phyloP scores from a whole-genome alignment of 805 yeast genomes.

The Candida maltosa region DNA sequence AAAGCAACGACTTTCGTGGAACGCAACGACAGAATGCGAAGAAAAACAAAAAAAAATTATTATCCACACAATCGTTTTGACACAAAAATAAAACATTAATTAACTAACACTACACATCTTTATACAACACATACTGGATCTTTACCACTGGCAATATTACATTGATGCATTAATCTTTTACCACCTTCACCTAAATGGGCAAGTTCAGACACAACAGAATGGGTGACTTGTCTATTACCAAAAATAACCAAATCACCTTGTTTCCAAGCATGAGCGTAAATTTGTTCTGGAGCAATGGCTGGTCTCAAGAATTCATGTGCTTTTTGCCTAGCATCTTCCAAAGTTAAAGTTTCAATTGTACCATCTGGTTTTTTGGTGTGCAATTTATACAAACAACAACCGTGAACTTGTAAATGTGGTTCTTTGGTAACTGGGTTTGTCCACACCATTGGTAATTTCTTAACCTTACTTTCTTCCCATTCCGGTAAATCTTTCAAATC shows the following conservation, averaged over 20 bases:
- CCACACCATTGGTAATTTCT: conserved; percentile 85
- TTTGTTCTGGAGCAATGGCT: conserved; percentile 67
- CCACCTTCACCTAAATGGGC: conserved; percentile 38
- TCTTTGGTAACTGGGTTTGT: conserved; percentile 83
- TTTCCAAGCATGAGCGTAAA: conserved; percentile 80
- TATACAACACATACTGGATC: conserved; percentile 48
- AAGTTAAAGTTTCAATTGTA: conserved; percentile 42
- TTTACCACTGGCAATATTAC: conserved; percentile 80
- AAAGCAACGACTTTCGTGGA: background rate
- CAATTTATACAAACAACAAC: conserved; percentile 76
- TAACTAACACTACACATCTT: too few species aligned
- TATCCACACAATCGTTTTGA: background rate
- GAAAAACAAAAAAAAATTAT: too few species aligned
- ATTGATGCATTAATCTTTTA: conserved; percentile 86
- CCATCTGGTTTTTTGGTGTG: conserved; percentile 54
- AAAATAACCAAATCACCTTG: conserved; percentile 84
- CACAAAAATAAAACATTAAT: too few species aligned
- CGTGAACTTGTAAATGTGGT: conserved; percentile 84
- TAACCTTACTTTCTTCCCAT: conserved; percentile 79
- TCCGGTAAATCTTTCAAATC: conserved; percentile 67
- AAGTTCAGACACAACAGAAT: conserved; percentile 88
- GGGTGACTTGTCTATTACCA: conserved; percentile 89
- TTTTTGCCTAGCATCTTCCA: conserved; percentile 71
- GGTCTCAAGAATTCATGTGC: conserved; percentile 81
- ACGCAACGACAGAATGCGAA: too few species aligned